Evolutionary conservation across 73 alveolate genomes (phyloP).

Genomic region (Stentor coeruleus): DNA sequence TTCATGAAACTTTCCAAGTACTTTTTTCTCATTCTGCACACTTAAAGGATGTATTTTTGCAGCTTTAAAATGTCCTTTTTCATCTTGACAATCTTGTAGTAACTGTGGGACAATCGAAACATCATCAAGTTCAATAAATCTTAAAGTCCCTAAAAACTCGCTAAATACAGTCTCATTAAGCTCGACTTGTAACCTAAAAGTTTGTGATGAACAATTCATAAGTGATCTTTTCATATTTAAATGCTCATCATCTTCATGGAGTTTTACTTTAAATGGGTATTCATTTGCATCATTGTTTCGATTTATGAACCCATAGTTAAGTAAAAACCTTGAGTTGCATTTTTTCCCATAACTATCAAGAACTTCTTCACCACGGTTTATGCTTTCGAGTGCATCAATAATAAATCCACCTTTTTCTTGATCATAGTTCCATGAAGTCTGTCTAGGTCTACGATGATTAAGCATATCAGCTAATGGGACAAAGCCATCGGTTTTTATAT

Average conservation of each 20-base stretch:
- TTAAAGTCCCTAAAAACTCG: slow-evolving; percentile 62
- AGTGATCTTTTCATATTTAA: slow-evolving; percentile 54
- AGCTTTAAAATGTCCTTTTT: slow-evolving; percentile 39
- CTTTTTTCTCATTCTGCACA: slow-evolving; percentile 55
- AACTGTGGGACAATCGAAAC: slow-evolving; percentile 30
- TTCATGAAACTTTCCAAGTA: slow-evolving; percentile 42
- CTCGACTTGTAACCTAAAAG: slow-evolving; percentile 60
- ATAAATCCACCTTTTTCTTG: slow-evolving; percentile 82
- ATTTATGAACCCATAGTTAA: slow-evolving; percentile 91
- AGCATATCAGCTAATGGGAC: slow-evolving; percentile 98
- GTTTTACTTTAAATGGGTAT: slow-evolving; percentile 66
- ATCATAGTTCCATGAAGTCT: slow-evolving; percentile 90
- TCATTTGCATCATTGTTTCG: slow-evolving; percentile 89
- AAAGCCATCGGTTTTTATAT: slow-evolving; percentile 93
- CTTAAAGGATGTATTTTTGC: slow-evolving; percentile 60
- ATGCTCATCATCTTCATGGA: slow-evolving; percentile 63
- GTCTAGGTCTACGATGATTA: slow-evolving; percentile 93
- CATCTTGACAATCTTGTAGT: slow-evolving; percentile 23
- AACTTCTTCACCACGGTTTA: slow-evolving; percentile 78
- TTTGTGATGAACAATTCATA: slow-evolving; percentile 46
- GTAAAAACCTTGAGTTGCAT: slow-evolving; percentile 89
- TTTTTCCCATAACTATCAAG: slow-evolving; percentile 95
- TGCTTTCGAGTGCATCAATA: slow-evolving; percentile 88
- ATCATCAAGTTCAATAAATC: slow-evolving; percentile 58
- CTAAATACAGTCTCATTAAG: background rate